Evolutionary conservation across 2,329 filamentous ascomycete species (phyloP), one percentile per base, ranked within the genome.

Genomic region (Phaeoacremonium minimum): DNA sequence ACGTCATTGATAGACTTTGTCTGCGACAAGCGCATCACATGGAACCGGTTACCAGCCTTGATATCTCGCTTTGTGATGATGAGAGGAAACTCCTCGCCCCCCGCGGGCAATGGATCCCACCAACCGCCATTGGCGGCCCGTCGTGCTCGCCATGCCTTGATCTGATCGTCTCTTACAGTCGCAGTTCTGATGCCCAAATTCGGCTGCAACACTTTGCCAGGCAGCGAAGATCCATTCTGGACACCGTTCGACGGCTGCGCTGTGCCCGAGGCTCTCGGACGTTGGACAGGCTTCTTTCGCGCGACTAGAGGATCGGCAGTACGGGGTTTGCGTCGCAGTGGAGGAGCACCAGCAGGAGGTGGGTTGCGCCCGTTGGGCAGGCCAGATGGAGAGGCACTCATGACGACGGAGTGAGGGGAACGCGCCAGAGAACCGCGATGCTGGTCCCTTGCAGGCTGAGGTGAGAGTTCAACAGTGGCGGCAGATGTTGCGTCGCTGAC

Each of bases 31-130:
- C 87, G 83, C 71, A 95, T 90, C 44, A 95, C 77, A 56, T 98
- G 93, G 52, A 89, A 82, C 33, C 91, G 85, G 41, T 95, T 66
- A 6, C 85, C 86, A 48, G 93, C 84, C 38, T 87, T 73, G 33
- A 95, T 62, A 8, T 83, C 80, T 51, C 83, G 81, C 61, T 94
- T 95, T 6, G 87, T 94, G 6, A 89, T 87, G 46, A 88, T 78
- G 14, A 97, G 72, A 12, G 87, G 87, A 48, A 71, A 72, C 28
- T 75, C 71, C 17, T 55, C 57, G 14, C 50, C 48, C 2, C 60
- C 64, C 1, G 56, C 51, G 3, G 69, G 65, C 3, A 71, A 63
- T 18, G 73, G 65, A 31, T 71, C 66, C 4, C 74, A 75, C 78
- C 78, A 83, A 30, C 78, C 79, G 29, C 68, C 71, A 49, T 74